Percentiles rank a stretch among this genome's conserved stretches.
These are phyloP conservation scores for Viola pubescens DNA, from an alignment of 441 rosid species.

Conservation along the genomic window DNA sequence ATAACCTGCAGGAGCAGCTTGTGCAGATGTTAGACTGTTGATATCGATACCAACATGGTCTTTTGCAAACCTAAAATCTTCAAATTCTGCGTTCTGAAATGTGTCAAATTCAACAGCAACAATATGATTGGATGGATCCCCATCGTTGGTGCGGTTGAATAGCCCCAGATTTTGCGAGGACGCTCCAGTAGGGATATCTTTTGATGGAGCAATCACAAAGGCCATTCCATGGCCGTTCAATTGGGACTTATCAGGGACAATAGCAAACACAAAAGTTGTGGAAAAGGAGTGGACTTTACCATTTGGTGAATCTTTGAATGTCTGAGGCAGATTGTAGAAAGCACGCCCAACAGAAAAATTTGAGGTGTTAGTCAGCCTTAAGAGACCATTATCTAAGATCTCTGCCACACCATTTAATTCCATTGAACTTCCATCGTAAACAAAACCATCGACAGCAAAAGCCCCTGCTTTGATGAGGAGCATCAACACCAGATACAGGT, in stretches of 20 bases:
- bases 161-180: conserved; percentile 81
- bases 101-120: conserved; percentile 80
- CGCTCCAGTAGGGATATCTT: conserved; percentile 28
- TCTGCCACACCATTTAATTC: conserved; percentile 6
- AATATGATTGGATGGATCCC: conserved; percentile 44
- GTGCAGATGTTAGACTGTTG: conserved; percentile 49
- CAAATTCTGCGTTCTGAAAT: conserved; percentile 59
- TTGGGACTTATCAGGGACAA: conserved; percentile 48
- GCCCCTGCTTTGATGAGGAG: too few relatives aligned
- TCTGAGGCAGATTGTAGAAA: conserved; percentile 40
- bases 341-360: conserved; percentile 32
- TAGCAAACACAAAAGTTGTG: conserved; percentile 48
- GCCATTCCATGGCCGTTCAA: conserved; percentile 85
- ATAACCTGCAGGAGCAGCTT: conserved; percentile 34
- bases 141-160: conserved; percentile 43
- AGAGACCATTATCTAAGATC: not conserved
- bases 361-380: conserved; percentile 1
- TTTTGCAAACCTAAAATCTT: conserved; percentile 37
- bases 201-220: conserved; percentile 44
- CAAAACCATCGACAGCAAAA: too few relatives aligned
- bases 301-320: conserved; percentile 38
- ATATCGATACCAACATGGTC: conserved; percentile 78
- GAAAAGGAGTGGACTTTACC: conserved; percentile 51
- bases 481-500: too few relatives aligned
- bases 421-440: too few relatives aligned